Evolutionary conservation across 2,329 filamentous ascomycete genomes (phyloP).

Genomic region (Chaetomium sp.): DNA sequence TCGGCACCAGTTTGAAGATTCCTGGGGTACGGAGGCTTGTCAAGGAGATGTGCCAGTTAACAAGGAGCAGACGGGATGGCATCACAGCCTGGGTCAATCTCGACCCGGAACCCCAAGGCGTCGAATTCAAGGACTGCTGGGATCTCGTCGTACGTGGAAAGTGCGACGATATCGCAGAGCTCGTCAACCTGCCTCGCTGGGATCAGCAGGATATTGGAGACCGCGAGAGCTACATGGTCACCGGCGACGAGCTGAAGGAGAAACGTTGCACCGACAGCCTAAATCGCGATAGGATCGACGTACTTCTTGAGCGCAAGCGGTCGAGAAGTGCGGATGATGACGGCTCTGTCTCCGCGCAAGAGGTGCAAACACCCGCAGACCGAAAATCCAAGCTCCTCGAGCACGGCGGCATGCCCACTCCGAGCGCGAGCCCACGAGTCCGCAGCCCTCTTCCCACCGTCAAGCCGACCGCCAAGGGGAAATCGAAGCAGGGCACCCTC

Average conservation of each 20-base stretch:
- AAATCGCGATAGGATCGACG: constrained; percentile 45
- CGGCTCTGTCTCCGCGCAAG: constrained; percentile 22
- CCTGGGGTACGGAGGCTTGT: constrained; percentile 88
- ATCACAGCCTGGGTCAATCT: constrained; percentile 95
- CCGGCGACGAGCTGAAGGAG: constrained; percentile 48
- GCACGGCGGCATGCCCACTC: constrained; percentile 59
- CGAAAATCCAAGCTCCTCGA: constrained; percentile 47
- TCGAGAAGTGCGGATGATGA: constrained; percentile 23
- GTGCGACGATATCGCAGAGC: constrained; percentile 81
- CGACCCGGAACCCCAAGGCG: constrained; percentile 77
- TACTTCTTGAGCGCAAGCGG: constrained; percentile 45
- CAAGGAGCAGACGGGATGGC: constrained; percentile 79
- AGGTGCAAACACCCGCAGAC: constrained; percentile 35
- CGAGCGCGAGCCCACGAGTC: constrained; percentile 57
- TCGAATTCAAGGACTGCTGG: constrained; percentile 89
- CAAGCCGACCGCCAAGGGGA: constrained; percentile 43
- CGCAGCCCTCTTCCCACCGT: constrained; percentile 43
- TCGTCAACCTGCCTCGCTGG: constrained; percentile 65
- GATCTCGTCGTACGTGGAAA: constrained; percentile 85
- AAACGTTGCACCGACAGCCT: constrained; percentile 43
- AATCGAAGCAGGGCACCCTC: constrained; percentile 57
- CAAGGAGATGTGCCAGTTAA: constrained; percentile 84
- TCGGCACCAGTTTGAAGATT: constrained; percentile 93
- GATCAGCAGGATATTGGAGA: constrained; percentile 58
- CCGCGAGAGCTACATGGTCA: constrained; percentile 47